phyloP scores from a whole-genome alignment of 2,329 filamentous ascomycete species.

The Alternaria rosae region DNA sequence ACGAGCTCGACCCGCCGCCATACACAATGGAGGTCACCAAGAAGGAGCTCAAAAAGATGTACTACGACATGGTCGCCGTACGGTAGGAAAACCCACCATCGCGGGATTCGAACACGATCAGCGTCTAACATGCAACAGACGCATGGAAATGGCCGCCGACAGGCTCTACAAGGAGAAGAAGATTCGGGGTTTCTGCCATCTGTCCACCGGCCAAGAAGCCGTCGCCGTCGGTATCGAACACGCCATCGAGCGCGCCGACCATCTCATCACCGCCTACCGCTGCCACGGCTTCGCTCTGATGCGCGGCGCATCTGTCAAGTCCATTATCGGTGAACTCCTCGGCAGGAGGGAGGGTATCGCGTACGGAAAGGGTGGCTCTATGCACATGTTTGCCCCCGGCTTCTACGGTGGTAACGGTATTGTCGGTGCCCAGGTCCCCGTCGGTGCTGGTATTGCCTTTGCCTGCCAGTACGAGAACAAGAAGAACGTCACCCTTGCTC shows the following conservation, averaged over 20 bases:
- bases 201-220: conserved; percentile 97
- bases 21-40: conserved; percentile 95
- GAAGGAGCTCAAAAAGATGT: conserved; percentile 98
- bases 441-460: conserved; percentile 95
- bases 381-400: conserved; percentile 99
- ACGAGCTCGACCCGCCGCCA: conserved; percentile 94
- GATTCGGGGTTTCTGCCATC: conserved; percentile 99
- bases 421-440: conserved; percentile 96
- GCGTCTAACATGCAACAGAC: conserved; percentile 62
- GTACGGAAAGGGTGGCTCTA: conserved; percentile 98
- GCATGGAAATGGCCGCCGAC: conserved; percentile 99
- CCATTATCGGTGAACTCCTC: conserved; percentile 52
- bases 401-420: conserved; percentile 99
- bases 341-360: conserved; percentile 96
- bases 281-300: conserved; percentile 99
- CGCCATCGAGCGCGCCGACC: conserved; percentile 88
- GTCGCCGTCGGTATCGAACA: conserved; percentile 97
- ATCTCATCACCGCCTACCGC: conserved; percentile 96
- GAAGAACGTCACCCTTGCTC: conserved; percentile 84
- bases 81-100: conserved; percentile 68
- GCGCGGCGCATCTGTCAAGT: conserved; percentile 76
- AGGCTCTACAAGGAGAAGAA: conserved; percentile 99
- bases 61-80: conserved; percentile 94
- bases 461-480: conserved; percentile 92
- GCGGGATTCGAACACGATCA: neutral